Evolutionary conservation across 1,284 basidiomycete species (phyloP), one percentile per base, ranked within the genome.

Genomic region (Puccinia polysora): DNA sequence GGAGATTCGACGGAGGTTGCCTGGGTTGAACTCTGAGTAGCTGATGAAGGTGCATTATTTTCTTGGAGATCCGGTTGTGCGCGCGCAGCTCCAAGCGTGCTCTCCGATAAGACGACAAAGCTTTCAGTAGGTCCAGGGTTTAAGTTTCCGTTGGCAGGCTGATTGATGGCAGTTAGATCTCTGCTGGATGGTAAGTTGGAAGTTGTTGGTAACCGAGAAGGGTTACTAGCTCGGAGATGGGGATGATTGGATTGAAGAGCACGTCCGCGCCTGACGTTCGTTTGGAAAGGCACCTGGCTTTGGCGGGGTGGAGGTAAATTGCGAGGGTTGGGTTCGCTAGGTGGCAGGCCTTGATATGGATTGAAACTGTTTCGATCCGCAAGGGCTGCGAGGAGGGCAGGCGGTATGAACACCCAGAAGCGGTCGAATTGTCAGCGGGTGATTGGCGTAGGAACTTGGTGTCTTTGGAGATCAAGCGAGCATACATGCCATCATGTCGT

Each of bases 401-500:
- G 36, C 14, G 10, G 10, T 10, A 45, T 45, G n/a, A n/a, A 45
- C n/a, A 58, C 10, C 25, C 2, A 38, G 10, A 38, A 25, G 43
- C 25, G 10, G 43, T n/a, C 32, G 28, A 30, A 2, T 8, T 1
- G 12, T 47, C 20, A 45, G 25, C 20, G 14, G 18, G 23, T 10
- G n/a, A n/a, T n/a, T 45, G 10, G n/a, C 10, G n/a, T 45, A 10
- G 10, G 40, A 45, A 45, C 10, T 10, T 10, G 10, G 40, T n/a
- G 10, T 18, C 55, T 40, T 23, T 38, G n/a, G 32, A 10, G 38
- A n/a, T n/a, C 7, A 12, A 73, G 3, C 23, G 14, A 32, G 36
- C 74, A 34, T 43, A 77, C 77, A 79, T 25, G 86, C 85, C 76
- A 95, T 87, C 81, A 90, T 87, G 78, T 91, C 89, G 80, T 90